These are phyloP conservation scores for Aspergillus pseudonomiae DNA, from an alignment of 2,329 filamentous ascomycete genomes.

Conservation along the genomic window DNA sequence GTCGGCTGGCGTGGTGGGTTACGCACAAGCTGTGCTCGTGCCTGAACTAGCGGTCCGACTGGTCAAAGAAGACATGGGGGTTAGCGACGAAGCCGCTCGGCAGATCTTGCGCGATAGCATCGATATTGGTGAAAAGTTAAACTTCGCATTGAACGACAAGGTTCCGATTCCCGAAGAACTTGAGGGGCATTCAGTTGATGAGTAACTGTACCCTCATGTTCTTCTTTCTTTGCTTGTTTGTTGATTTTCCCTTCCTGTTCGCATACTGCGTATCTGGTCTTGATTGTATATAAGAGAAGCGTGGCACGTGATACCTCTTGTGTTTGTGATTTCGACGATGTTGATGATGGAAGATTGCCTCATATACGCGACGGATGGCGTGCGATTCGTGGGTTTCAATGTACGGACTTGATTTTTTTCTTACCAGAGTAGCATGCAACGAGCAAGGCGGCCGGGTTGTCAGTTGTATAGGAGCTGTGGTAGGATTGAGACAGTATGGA, in stretches of 20 bases:
- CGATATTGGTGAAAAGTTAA: constrained; percentile 67
- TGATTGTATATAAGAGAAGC: constrained; percentile 8
- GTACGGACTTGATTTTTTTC: not conserved
- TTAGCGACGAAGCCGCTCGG: constrained; percentile 51
- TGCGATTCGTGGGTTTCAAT: not conserved
- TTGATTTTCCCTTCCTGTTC: not conserved
- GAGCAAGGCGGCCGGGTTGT: not conserved
- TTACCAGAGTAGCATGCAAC: not conserved
- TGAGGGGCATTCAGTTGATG: not conserved
- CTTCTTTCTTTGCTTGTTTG: not conserved
- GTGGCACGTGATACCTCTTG: constrained; percentile 10
- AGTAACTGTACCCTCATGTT: not conserved
- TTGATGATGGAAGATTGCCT: constrained; percentile 6
- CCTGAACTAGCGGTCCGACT: constrained; percentile 65
- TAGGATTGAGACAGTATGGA: not conserved
- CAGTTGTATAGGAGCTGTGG: not conserved
- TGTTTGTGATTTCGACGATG: constrained; percentile 2
- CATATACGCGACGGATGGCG: not conserved
- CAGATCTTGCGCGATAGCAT: constrained; percentile 68
- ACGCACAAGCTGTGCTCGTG: constrained; percentile 75
- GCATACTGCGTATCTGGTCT: not conserved
- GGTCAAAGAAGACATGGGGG: constrained; percentile 62
- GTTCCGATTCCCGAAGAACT: constrained; percentile 35
- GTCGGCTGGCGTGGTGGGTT: constrained; percentile 67
- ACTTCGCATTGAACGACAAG: constrained; percentile 65